phyloP scores from a whole-genome alignment of 2,329 filamentous ascomycete species.

The Aspergillus viridinutans region DNA sequence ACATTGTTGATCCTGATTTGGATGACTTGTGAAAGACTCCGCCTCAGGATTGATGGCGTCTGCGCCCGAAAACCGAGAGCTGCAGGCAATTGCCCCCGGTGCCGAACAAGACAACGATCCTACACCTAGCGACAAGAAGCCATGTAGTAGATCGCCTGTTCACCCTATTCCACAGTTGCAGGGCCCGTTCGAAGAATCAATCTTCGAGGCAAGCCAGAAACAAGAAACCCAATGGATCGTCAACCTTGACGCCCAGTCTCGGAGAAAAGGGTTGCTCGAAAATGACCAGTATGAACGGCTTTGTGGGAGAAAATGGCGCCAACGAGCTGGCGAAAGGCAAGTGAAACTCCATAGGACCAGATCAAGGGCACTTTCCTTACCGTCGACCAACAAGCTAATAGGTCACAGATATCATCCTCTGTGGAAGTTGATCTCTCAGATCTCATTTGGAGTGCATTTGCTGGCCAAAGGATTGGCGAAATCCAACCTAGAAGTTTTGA shows the following conservation, averaged over 20 bases:
- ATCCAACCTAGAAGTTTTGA: conserved; percentile 80
- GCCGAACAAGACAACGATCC: conserved; percentile 1
- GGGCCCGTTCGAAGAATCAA: conserved; percentile 45
- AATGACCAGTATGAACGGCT: conserved; percentile 65
- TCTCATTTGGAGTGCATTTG: conserved; percentile 88
- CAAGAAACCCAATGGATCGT: conserved; percentile 26
- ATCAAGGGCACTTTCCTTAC: background rate
- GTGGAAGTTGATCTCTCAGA: conserved; percentile 85
- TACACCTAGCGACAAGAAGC: conserved; percentile 2
- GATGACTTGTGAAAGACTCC: background rate
- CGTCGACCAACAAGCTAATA: conserved; percentile 3
- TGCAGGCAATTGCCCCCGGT: conserved; percentile 3
- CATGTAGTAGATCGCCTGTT: conserved; percentile 20
- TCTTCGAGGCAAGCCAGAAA: conserved; percentile 33
- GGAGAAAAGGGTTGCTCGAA: conserved; percentile 65
- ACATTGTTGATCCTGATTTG: background rate
- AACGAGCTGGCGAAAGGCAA: conserved; percentile 61
- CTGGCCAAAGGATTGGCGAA: conserved; percentile 81
- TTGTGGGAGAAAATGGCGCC: conserved; percentile 71
- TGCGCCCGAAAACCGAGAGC: background rate
- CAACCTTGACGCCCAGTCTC: conserved; percentile 39
- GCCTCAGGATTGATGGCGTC: conserved; percentile 6
- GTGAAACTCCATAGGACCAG: background rate
- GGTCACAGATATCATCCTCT: conserved; percentile 69
- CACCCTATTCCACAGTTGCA: conserved; percentile 43